Base-by-base conservation (phyloP, 352 stramenopile genomes). In the Phytophthora europaea region DNA sequence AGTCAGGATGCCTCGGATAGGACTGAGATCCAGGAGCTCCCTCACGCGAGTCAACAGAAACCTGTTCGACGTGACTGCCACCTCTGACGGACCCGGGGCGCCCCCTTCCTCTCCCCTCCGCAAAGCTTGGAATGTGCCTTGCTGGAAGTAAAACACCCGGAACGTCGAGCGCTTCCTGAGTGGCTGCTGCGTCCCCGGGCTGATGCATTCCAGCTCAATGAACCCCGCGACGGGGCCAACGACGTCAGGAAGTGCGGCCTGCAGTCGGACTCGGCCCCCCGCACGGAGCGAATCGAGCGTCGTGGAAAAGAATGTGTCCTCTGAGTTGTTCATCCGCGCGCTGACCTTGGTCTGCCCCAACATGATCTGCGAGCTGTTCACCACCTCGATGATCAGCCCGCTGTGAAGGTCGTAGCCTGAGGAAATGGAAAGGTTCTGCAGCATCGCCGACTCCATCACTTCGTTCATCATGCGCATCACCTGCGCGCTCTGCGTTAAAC, bases 391-490 rank as follows among this genome's bases (percentile, higher is more conserved):
- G 23, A 76, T 6, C 20, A 91, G 64, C 28, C 34, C 67, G n/a
- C 33, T 53, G 13, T 59, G 28, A 1, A 75, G 52, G 43, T 78
- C 61, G 59, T 80, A 87, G 18, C 5, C 33, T 36, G 58, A 79
- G 34, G 62, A 65, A 7, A 87, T 68, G 16, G 61, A 64, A 45
- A 94, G 65, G 65, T 84, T 91, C 78, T 94, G 87, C 60, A 94
- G 54, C 80, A 94, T 73, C 58, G 85, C 84, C 3, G 82, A 73
- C 76, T 94, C 87, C 87, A 94, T 93, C 71, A 93, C 87, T 18
- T 82, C 77, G 71, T 94, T 94, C 87, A 94, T 94, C 83, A 94
- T 91, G 50, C 81, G 81, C 87, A 94, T 93, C 68, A 92, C 78
- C 61, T 91, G 76, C 50, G 77, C 80, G 31, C 85, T 94, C 64